These are phyloP conservation scores for Chiua sp. DNA, from an alignment of 1,284 basidiomycete species.

Conservation along the genomic window DNA sequence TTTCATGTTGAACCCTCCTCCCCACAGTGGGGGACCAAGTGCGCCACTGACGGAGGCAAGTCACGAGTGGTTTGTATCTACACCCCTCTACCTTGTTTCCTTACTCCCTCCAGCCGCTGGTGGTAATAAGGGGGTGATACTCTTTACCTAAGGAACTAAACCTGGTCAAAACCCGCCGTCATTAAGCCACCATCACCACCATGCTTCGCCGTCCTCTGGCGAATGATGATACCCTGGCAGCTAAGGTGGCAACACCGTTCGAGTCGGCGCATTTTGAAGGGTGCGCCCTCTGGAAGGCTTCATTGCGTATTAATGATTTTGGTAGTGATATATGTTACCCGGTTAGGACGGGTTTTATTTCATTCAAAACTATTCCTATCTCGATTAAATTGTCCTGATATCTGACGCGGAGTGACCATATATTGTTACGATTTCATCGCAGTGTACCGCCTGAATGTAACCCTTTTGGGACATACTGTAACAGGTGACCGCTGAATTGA, in stretches of 20 bases:
- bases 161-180: not conserved
- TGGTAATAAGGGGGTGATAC: not conserved
- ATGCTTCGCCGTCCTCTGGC: not conserved
- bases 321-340: too few species aligned
- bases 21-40: not conserved
- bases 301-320: too few species aligned
- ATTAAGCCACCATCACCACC: not conserved
- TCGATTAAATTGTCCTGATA: too few species aligned
- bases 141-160: not conserved
- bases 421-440: too few species aligned
- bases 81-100: not conserved
- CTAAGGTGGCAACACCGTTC: not conserved
- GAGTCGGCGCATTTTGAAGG: not conserved
- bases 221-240: not conserved
- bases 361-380: too few species aligned
- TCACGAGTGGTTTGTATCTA: not conserved
- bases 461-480: not conserved
- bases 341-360: too few species aligned
- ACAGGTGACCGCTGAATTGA: not conserved
- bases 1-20: not conserved
- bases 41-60: not conserved
- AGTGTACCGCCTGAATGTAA: too few species aligned
- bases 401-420: too few species aligned
- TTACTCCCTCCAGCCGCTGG: not conserved
- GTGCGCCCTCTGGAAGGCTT: too few species aligned